These are phyloP conservation scores for Aspergillus felis DNA, from an alignment of 2,329 filamentous ascomycete species.

Conservation along the genomic window DNA sequence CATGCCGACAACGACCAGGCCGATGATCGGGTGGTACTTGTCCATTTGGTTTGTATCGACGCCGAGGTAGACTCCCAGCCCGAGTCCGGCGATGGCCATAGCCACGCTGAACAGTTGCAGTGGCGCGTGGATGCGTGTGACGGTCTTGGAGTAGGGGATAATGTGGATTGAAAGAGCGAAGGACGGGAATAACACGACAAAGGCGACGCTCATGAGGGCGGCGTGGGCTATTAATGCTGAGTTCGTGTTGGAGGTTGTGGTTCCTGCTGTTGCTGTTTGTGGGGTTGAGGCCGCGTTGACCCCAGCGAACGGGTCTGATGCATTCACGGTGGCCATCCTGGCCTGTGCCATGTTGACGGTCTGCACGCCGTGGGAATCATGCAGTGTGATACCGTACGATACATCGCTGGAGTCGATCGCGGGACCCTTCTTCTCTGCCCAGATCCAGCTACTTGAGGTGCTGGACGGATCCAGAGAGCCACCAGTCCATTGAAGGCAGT, in stretches of 20 bases:
- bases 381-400: constrained; percentile 15
- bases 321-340: neutral
- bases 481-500: constrained; percentile 20
- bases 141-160: constrained; percentile 37
- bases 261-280: neutral
- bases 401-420: constrained; percentile 19
- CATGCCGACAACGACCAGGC: constrained; percentile 47
- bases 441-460: constrained; percentile 26
- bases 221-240: constrained; percentile 17
- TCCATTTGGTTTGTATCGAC: constrained; percentile 33
- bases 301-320: neutral
- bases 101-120: constrained; percentile 49
- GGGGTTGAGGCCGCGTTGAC: neutral
- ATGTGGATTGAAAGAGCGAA: constrained; percentile 32
- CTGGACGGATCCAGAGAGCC: constrained; percentile 14
- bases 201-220: constrained; percentile 36
- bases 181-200: constrained; percentile 41
- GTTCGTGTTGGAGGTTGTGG: neutral
- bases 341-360: neutral
- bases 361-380: constrained; percentile 20
- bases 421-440: constrained; percentile 22
- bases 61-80: constrained; percentile 50
- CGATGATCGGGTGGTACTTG: constrained; percentile 51
- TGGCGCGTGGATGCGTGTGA: constrained; percentile 40
- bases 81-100: constrained; percentile 47